Evolutionary conservation across 345 rosid species (phyloP).

Genomic region (Salix exigua): DNA sequence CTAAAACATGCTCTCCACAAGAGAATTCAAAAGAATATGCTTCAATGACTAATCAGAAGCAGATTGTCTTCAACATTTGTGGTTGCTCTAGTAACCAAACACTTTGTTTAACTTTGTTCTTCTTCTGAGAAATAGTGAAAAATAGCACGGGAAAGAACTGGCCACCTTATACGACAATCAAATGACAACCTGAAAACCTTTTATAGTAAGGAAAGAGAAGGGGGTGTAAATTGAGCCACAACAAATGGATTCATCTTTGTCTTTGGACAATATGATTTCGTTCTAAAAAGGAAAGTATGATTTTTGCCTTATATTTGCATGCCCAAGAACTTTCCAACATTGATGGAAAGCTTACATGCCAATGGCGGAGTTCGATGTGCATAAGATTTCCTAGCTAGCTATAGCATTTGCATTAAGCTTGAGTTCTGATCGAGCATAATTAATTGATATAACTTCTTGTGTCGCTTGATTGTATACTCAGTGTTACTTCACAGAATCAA

Average conservation of each 20-base stretch:
- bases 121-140: background rate
- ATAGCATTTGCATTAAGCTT: too few species aligned
- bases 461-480: too few species aligned
- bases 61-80: background rate
- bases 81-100: too few species aligned
- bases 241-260: background rate
- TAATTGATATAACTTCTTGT: too few species aligned
- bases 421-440: too few species aligned
- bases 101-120: background rate
- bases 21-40: background rate
- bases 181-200: background rate
- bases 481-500: too few species aligned
- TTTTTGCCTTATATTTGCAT: too few species aligned
- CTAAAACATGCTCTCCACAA: slow-evolving; percentile 69
- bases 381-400: too few species aligned
- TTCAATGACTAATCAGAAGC: background rate
- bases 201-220: background rate
- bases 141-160: background rate
- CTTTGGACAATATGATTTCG: background rate
- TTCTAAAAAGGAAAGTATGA: background rate
- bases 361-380: too few species aligned
- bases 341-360: too few species aligned
- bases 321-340: too few species aligned
- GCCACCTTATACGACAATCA: background rate
- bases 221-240: background rate